Base-by-base conservation (phyloP, 768 basidiomycete genomes). In the Arthromyces matolae region DNA sequence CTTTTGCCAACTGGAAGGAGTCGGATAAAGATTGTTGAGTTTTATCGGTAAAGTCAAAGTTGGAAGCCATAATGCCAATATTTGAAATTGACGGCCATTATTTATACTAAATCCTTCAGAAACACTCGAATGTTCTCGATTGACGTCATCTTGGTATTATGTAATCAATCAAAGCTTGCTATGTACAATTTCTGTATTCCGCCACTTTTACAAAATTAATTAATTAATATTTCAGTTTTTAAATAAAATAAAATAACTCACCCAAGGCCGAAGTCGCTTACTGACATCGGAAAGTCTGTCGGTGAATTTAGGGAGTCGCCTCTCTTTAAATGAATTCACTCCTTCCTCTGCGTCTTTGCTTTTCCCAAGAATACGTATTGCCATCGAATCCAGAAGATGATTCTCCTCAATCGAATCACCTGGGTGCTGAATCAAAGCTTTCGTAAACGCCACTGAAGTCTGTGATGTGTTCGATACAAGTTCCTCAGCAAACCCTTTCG, bases 41-140 rank as follows among this genome's bases (percentile, higher is more conserved):
- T 64, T 87, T 91, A 66, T 94, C 89, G 23, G 93, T 95, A 58
- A 93, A 87, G 56, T 94, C 86, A 52, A 88, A 70, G 67, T 80
- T 80, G 50, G 74, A 70, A 48, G 72, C 53, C 76, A 79, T 81
- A 56, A 42, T 40, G 42, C 35, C 10, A 14, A 38, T 20, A 35
- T 47, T 47, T 37, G 45, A 27, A 32, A 31, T 29, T 34, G 28
- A 24, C 18, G 28, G 7, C 18, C 31, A 27, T 10, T 10, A 1
- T 14, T 10, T 20, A 8, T 12, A 34, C 39, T 20, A 47, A 32
- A 14, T 25, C 4, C n/a, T 22, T 49, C 48, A 22, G 44, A 27
- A 20, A 6, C 31, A 32, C 35, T 38, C 28, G 49, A 50, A 44
- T 38, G 42, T 50, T 50, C 49, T 50, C 23, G 49, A 50, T 31